Evolutionary conservation across 176 grass and related monocot species (phyloP).

Genomic region (Aegilops sharonensis): DNA sequence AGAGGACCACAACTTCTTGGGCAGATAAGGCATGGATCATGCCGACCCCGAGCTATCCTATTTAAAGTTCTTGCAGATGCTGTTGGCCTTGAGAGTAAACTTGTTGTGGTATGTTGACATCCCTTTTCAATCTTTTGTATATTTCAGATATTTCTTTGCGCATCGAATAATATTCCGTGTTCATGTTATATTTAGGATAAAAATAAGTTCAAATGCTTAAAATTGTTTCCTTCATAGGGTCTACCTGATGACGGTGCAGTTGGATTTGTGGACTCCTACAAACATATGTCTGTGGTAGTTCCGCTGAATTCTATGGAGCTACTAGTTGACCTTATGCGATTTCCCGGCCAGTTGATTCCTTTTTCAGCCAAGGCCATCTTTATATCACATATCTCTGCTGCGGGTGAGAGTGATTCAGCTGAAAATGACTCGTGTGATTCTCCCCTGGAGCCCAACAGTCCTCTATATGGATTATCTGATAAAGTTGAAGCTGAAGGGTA

Average conservation of each 20-base stretch:
- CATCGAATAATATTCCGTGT: background rate
- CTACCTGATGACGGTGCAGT: slow-evolving; percentile 70
- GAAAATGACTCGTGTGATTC: slow-evolving; percentile 99
- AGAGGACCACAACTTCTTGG: slow-evolving; percentile 89
- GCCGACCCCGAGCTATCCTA: slow-evolving; percentile 88
- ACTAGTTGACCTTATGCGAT: slow-evolving; percentile 97
- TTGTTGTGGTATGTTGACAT: slow-evolving; percentile 81
- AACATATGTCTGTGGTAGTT: slow-evolving; percentile 98
- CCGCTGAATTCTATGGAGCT: slow-evolving; percentile 89
- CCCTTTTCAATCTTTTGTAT: slow-evolving; percentile 2
- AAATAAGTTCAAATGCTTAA: slow-evolving; percentile 17
- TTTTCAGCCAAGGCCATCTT: slow-evolving; percentile 97
- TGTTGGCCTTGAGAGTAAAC: slow-evolving; percentile 95
- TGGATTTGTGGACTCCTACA: slow-evolving; percentile 94
- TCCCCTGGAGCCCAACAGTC: slow-evolving; percentile 97
- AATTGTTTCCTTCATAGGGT: slow-evolving; percentile 54
- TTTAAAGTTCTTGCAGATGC: slow-evolving; percentile 99
- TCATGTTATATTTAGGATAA: slow-evolving; percentile 8
- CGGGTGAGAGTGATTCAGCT: slow-evolving; percentile 95
- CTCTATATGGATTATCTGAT: slow-evolving; percentile 76
- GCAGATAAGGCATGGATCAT: slow-evolving; percentile 97
- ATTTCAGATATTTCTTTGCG: slow-evolving; percentile 6
- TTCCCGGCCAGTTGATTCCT: slow-evolving; percentile 93
- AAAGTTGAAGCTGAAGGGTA: slow-evolving; percentile 97
- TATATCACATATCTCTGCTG: slow-evolving; percentile 88